Percentiles rank a stretch among this genome's conserved stretches.
Evolutionary conservation across 257 asterid species (phyloP).

Genomic region (Fraxinus pennsylvanica): DNA sequence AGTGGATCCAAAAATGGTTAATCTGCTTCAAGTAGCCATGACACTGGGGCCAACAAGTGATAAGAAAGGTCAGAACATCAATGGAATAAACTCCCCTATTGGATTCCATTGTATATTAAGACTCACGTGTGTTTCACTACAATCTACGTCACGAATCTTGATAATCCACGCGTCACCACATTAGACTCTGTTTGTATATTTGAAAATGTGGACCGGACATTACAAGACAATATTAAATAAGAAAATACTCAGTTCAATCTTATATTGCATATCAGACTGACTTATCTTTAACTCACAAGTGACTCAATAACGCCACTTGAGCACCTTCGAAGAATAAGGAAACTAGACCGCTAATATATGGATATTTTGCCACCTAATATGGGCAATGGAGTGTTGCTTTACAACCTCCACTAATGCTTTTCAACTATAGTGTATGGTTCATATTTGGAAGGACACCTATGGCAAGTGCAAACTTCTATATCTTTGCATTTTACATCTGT

Average conservation of each 20-base stretch:
- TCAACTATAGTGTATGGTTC: neutral
- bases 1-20: neutral
- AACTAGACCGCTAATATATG: neutral
- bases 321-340: too few species aligned
- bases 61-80: neutral
- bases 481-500: conserved; percentile 17
- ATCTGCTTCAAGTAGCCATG: neutral
- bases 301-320: neutral
- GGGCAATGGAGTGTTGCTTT: neutral
- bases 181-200: neutral
- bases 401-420: neutral
- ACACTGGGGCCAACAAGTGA: neutral
- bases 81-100: neutral
- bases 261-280: neutral
- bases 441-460: neutral
- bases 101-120: neutral
- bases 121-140: neutral
- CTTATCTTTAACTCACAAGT: too few species aligned
- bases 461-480: conserved; percentile 24
- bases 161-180: neutral
- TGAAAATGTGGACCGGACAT: neutral
- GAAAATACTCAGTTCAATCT: too few species aligned
- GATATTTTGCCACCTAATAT: neutral
- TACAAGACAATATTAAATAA: too few species aligned
- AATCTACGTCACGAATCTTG: neutral